Conservation (phyloP, 2,329 filamentous ascomycete genomes). For the Aureobasidium melanogenum region DNA sequence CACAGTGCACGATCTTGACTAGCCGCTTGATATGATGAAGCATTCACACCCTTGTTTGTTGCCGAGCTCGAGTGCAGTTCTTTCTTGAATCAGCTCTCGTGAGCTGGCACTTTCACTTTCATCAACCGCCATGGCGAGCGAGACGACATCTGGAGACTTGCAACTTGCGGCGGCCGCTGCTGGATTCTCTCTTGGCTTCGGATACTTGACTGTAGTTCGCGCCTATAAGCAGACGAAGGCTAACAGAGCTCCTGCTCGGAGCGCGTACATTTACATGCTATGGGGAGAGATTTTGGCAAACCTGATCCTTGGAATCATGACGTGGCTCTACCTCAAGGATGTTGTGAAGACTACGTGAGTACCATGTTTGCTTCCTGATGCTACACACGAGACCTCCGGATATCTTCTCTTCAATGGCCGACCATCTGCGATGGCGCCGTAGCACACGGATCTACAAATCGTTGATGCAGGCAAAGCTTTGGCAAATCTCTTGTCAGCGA, state of each 20-base stretch:
- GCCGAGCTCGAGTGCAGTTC: neutral
- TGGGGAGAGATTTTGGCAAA: slow-evolving; percentile 36
- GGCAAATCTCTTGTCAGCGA: neutral
- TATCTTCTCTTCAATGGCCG: neutral
- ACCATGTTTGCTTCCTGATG: neutral
- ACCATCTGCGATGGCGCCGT: neutral
- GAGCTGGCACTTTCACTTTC: neutral
- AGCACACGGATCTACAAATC: neutral
- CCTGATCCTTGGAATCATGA: slow-evolving; percentile 34
- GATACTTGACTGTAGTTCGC: slow-evolving; percentile 32
- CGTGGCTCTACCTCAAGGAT: slow-evolving; percentile 25
- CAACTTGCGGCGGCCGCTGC: slow-evolving; percentile 13
- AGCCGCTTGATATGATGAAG: neutral
- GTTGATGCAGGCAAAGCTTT: neutral
- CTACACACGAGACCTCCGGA: neutral
- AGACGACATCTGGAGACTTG: slow-evolving; percentile 10
- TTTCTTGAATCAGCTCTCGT: neutral
- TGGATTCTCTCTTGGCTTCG: slow-evolving; percentile 36
- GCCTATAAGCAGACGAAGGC: slow-evolving; percentile 27
- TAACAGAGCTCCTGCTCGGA: neutral
- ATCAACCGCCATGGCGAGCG: neutral
- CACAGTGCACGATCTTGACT: slow-evolving; percentile 1
- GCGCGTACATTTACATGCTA: slow-evolving; percentile 33
- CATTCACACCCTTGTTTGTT: neutral
- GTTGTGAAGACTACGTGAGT: slow-evolving; percentile 9